These are phyloP conservation scores for Aspergillus tamarii DNA, from an alignment of 2,329 filamentous ascomycete species.

Conservation along the genomic window DNA sequence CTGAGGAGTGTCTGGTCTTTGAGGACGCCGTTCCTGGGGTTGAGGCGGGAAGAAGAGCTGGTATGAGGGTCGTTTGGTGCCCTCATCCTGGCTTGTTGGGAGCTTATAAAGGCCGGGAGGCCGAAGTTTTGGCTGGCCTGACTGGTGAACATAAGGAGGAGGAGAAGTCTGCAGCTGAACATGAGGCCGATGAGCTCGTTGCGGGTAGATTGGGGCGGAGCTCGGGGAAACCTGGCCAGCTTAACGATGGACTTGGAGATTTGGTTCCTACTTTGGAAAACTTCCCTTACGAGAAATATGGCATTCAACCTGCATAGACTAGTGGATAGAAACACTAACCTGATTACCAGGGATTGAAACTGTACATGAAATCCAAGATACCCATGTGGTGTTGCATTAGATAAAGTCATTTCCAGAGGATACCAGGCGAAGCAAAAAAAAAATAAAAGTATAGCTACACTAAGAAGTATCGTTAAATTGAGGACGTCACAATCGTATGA, in stretches of 20 bases:
- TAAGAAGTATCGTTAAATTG: not conserved
- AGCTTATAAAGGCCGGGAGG: slow-evolving; percentile 76
- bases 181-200: slow-evolving; percentile 44
- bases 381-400: slow-evolving; percentile 4
- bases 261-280: slow-evolving; percentile 57
- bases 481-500: not conserved
- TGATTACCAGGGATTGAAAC: not conserved
- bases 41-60: slow-evolving; percentile 84
- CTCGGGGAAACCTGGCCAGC: slow-evolving; percentile 55
- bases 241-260: slow-evolving; percentile 64
- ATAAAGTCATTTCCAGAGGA: not conserved
- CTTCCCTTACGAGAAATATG: slow-evolving; percentile 64
- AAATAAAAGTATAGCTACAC: not conserved
- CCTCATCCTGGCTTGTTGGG: slow-evolving; percentile 78
- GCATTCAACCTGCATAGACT: slow-evolving; percentile 49
- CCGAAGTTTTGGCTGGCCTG: slow-evolving; percentile 78
- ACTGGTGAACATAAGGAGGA: slow-evolving; percentile 70
- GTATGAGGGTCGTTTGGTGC: slow-evolving; percentile 93
- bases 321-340: not conserved
- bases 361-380: slow-evolving; percentile 10
- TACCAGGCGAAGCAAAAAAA: not conserved
- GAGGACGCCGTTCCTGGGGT: slow-evolving; percentile 94
- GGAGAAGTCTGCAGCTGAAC: slow-evolving; percentile 46
- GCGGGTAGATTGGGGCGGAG: slow-evolving; percentile 38
- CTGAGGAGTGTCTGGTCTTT: slow-evolving; percentile 92